Base-by-base conservation (phyloP, 352 stramenopile species). In the Stramenopiles sp. region DNA sequence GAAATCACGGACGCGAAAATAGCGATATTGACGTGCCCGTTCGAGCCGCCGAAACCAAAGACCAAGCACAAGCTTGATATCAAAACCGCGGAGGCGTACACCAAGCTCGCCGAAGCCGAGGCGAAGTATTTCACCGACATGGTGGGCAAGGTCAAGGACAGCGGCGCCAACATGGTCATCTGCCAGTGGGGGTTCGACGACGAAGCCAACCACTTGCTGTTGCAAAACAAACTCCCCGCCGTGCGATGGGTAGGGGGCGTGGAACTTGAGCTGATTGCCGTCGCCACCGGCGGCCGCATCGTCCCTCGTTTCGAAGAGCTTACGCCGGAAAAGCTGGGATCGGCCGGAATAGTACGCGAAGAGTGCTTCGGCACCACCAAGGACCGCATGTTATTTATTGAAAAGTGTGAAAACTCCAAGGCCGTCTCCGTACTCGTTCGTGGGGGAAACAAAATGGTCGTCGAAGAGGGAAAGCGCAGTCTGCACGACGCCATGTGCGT, bases 11-110 rank as follows among this genome's bases (percentile, higher is more conserved):
- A 98, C 86, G 95, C 92, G 71, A 98, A 98, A 84, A 88, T 98
- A 79, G 97, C 91, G 81, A 96, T 99, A 75, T 82, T 99, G 6
- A 99, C 95, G 77, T 99, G 94, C 82, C 92, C 95, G 4, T 98
- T 99, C 82, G 95, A 99, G 83, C 94, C 96, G 18, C 95, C 96
- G 33, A 98, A 99, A 86, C 95, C 96, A 73, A 99, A 99, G 85
- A 99, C 95, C 32, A 99, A 99, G 83, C 94, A 98, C 86, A 97
- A 98, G 87, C 84, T 99, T 34, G 93, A 99, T 81, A 99, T 99
- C 81, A 95, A 88, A 53, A 97, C 89, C 36, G 92, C 91, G 32
- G 94, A 99, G 79, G 93, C 92, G 3, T 99, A 99, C 81, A 88
- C 97, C 76, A 86, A 92, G 79, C 85, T 99, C 1, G 94, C 97